phyloP scores from a whole-genome alignment of 768 basidiomycete genomes.

The Mycena maculata region DNA sequence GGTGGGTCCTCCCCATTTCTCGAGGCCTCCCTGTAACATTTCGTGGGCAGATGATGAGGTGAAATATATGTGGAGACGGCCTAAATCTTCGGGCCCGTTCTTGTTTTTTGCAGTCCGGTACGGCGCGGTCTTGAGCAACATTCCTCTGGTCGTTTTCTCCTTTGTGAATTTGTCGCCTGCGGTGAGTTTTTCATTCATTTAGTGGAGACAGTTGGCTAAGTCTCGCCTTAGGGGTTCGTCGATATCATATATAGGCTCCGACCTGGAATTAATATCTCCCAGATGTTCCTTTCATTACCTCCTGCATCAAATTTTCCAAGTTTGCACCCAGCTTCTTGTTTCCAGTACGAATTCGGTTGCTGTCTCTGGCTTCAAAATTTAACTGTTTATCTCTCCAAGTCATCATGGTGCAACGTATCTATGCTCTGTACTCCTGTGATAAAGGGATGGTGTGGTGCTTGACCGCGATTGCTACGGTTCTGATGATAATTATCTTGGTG shows the following conservation, averaged over 20 bases:
- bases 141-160: not conserved
- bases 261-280: too few relatives aligned
- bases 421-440: not conserved
- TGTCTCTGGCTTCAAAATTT: not conserved
- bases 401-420: not conserved
- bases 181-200: not conserved
- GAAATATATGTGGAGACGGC: not conserved
- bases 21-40: not conserved
- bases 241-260: too few relatives aligned
- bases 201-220: not conserved
- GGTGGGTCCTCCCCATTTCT: not conserved
- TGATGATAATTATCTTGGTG: not conserved
- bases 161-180: not conserved
- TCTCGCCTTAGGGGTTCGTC: too few relatives aligned
- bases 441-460: not conserved
- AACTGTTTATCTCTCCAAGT: not conserved
- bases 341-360: not conserved
- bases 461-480: not conserved
- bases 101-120: not conserved
- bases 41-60: not conserved
- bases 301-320: not conserved
- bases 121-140: not conserved
- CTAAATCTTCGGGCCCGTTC: not conserved
- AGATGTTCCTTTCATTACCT: not conserved
- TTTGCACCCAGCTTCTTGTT: not conserved